These are phyloP conservation scores for Serpula lacrymans DNA, from an alignment of 768 basidiomycete genomes.

Conservation along the genomic window DNA sequence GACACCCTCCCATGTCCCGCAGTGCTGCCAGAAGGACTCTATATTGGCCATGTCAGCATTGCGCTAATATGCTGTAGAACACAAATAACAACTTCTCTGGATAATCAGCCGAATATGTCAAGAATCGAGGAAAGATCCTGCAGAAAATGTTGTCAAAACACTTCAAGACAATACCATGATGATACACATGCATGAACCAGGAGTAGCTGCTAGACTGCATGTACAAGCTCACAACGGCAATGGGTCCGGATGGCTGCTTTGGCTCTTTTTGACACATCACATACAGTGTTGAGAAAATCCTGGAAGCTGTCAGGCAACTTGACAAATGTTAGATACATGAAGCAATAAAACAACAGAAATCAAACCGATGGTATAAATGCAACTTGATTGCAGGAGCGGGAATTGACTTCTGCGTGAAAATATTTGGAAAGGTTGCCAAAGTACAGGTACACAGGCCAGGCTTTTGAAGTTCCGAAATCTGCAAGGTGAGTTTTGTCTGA, in stretches of 20 bases:
- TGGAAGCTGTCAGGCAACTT: not conserved
- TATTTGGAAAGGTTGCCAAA: conserved; percentile 22
- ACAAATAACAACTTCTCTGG: conserved; percentile 31
- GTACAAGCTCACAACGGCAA: conserved; percentile 15
- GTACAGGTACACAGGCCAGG: conserved; percentile 21
- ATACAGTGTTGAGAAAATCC: no score
- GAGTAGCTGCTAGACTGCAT: conserved; percentile 15
- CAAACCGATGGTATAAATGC: conserved; percentile 18
- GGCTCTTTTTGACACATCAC: not conserved
- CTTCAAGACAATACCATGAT: conserved; percentile 17
- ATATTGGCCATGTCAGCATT: not conserved
- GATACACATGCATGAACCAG: conserved; percentile 21
- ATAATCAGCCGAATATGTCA: conserved; percentile 35
- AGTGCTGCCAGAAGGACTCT: conserved; percentile 26
- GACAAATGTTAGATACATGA: no score
- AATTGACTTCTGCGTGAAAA: conserved; percentile 1
- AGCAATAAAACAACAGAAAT: no score
- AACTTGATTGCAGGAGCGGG: conserved; percentile 16
- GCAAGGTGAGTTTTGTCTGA: conserved; percentile 16
- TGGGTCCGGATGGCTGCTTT: conserved; percentile 5
- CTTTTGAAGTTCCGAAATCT: conserved; percentile 12
- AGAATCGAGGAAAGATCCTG: conserved; percentile 22
- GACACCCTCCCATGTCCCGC: conserved; percentile 23
- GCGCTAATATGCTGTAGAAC: not conserved
- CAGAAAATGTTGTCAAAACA: conserved; percentile 19